Conservation (phyloP, 1,284 basidiomycete species). For the Boletellus deceptivus region DNA sequence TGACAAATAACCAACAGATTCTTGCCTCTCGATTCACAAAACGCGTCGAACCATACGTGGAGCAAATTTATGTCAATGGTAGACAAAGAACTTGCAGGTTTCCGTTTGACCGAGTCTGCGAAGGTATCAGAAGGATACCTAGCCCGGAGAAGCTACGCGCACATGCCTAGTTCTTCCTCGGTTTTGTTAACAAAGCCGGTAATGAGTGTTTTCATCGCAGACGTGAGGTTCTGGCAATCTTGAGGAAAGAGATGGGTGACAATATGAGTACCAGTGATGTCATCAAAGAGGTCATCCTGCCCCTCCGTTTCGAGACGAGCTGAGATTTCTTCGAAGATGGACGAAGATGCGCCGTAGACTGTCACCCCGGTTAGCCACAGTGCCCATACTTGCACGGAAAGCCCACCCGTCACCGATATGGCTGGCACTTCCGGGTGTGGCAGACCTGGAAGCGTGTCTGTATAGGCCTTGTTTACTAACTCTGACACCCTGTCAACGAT, state of each 20-base stretch:
- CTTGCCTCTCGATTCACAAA: constrained; percentile 38
- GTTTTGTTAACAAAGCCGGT: constrained; percentile 47
- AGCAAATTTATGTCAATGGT: constrained; percentile 59
- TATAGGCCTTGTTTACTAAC: constrained; percentile 41
- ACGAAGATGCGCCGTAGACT: constrained; percentile 35
- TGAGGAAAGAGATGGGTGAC: constrained; percentile 55
- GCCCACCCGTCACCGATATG: constrained; percentile 53
- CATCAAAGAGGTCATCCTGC: constrained; percentile 30
- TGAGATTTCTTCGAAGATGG: constrained; percentile 48
- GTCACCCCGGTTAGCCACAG: constrained; percentile 11
- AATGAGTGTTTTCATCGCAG: constrained; percentile 57
- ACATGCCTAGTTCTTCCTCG: constrained; percentile 32
- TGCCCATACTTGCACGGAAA: neutral
- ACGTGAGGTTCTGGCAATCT: constrained; percentile 53
- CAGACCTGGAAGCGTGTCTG: constrained; percentile 41
- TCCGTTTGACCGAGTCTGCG: constrained; percentile 39
- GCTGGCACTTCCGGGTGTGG: constrained; percentile 54
- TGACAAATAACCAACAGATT: neutral
- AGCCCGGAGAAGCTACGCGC: constrained; percentile 1
- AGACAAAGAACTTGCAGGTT: constrained; percentile 50
- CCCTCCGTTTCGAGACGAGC: constrained; percentile 33
- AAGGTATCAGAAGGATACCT: constrained; percentile 11
- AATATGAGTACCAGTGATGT: constrained; percentile 23
- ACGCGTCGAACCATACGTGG: constrained; percentile 53
- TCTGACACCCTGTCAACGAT: constrained; percentile 41